Base-by-base conservation (phyloP, 257 asterid genomes). In the Solanum lignicaule region DNA sequence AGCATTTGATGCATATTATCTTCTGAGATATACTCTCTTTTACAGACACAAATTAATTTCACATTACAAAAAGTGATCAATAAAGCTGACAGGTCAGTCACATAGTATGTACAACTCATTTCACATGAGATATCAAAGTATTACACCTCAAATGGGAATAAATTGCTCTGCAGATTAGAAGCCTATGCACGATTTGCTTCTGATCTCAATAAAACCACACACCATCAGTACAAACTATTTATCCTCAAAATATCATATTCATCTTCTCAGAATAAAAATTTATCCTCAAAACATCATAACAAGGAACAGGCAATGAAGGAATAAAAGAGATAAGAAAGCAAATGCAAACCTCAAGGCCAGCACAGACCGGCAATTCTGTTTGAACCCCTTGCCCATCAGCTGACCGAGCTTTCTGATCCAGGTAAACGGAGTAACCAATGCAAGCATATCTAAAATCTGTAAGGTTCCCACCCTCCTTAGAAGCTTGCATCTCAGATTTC, bases 331-430 rank as follows among this genome's bases (percentile, higher is more conserved):
- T 9, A 84, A 66, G 16, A 43, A 73, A 74, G 68, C 36, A 74
- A 84, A 92, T 66, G 89, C 94, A 43, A 92, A 96, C 99, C 98
- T 95, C 98, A 89, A 94, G 92, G 86, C 99, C 99, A 43, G 93
- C 89, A 87, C 99, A 95, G 52, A 93, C 89, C 5, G 99, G 99
- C 88, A 96, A 89, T 88, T 92, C 97, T 4, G 94, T 86, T 88
- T 84, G 92, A 72, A 90, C 58, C 89, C 91, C 91, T 87, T 90
- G 92, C 85, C 88, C 94, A 66, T 89, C 87, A 69, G 89, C 72
- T 76, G 93, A 75, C 74, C 86, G 89, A 62, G 78, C 89, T 89
- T 95, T 93, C 68, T 58, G 88, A 90, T 93, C 98, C 3, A 88
- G 32, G 90, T 94, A 95, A 84, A 93, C 90, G 7, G 99, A 94